phyloP scores from a whole-genome alignment of 805 yeast species.

The Priceomyces carsonii region DNA sequence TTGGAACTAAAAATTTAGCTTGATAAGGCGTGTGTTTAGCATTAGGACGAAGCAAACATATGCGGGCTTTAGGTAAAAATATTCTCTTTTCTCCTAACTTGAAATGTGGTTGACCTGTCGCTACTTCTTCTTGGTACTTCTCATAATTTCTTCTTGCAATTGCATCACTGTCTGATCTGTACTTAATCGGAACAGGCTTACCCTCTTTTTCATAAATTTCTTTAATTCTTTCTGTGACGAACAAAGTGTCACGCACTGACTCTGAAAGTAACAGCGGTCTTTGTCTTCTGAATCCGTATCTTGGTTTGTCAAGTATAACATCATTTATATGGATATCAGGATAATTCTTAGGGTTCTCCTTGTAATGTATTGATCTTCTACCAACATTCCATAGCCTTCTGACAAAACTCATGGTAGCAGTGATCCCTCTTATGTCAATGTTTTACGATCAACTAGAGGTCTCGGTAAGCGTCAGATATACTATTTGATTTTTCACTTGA shows the following conservation, averaged over 20 bases:
- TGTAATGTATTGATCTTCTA: constrained; percentile 29
- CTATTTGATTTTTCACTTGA: constrained; percentile 2
- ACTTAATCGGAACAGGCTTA: constrained; percentile 44
- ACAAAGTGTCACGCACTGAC: constrained; percentile 39
- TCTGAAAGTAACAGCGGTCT: constrained; percentile 42
- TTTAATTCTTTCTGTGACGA: constrained; percentile 38
- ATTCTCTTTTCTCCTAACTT: constrained; percentile 72
- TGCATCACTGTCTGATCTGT: constrained; percentile 31
- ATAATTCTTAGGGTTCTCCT: constrained; percentile 30
- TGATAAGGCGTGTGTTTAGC: constrained; percentile 98
- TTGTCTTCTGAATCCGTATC: constrained; percentile 39
- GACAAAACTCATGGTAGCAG: constrained; percentile 5
- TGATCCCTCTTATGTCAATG: not conserved
- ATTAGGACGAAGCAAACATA: constrained; percentile 80
- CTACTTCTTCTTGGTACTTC: constrained; percentile 51
- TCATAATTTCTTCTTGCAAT: constrained; percentile 41
- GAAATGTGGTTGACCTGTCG: constrained; percentile 75
- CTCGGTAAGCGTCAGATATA: not conserved
- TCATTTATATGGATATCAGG: constrained; percentile 42
- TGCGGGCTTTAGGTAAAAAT: constrained; percentile 83
- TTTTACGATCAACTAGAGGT: not conserved
- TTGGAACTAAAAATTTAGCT: constrained; percentile 94
- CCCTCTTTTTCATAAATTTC: constrained; percentile 35
- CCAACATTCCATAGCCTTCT: constrained; percentile 10
- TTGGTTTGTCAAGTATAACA: constrained; percentile 37